Evolutionary conservation across 108 stramenopile genomes (phyloP).

Genomic region (Schizochytrium sp.): DNA sequence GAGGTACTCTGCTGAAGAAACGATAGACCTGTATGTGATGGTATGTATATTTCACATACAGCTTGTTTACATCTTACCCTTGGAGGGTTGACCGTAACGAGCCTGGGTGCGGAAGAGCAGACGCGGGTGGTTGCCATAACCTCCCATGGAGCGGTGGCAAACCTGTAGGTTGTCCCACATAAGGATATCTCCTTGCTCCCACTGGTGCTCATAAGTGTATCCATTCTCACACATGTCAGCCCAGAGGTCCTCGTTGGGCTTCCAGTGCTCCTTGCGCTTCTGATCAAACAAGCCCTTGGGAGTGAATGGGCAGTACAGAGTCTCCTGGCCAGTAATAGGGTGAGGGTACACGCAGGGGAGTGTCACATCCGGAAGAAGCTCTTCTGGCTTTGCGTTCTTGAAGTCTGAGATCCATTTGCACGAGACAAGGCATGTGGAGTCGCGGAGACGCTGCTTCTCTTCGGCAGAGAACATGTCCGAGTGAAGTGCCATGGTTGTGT

Average conservation of each 20-base stretch:
- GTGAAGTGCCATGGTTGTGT: conserved; percentile 34
- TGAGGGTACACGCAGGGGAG: conserved; percentile 47
- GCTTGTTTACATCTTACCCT: conserved; percentile 17
- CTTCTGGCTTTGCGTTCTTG: conserved; percentile 61
- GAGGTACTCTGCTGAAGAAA: too few relatives aligned
- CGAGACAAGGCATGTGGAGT: conserved; percentile 57
- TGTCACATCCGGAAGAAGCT: conserved; percentile 54
- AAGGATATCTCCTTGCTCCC: conserved; percentile 33
- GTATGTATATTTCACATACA: neutral
- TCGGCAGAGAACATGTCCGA: conserved; percentile 10
- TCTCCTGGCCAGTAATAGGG: conserved; percentile 41
- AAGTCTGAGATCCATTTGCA: conserved; percentile 59
- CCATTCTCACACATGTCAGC: conserved; percentile 3
- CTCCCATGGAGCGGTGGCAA: conserved; percentile 46
- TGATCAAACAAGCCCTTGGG: conserved; percentile 28
- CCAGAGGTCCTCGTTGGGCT: conserved; percentile 50
- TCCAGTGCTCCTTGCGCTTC: conserved; percentile 53
- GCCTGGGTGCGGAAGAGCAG: conserved; percentile 61
- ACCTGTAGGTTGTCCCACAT: conserved; percentile 59
- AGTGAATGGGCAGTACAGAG: conserved; percentile 43
- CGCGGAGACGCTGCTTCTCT: neutral
- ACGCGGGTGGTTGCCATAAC: conserved; percentile 55
- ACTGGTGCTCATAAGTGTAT: conserved; percentile 54
- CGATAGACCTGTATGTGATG: too few relatives aligned
- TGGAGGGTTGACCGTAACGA: conserved; percentile 32